Percentiles rank a stretch among this genome's conserved stretches.
Evolutionary conservation across 2,329 filamentous ascomycete species (phyloP).

Genomic region (Penicillium janthinellum): DNA sequence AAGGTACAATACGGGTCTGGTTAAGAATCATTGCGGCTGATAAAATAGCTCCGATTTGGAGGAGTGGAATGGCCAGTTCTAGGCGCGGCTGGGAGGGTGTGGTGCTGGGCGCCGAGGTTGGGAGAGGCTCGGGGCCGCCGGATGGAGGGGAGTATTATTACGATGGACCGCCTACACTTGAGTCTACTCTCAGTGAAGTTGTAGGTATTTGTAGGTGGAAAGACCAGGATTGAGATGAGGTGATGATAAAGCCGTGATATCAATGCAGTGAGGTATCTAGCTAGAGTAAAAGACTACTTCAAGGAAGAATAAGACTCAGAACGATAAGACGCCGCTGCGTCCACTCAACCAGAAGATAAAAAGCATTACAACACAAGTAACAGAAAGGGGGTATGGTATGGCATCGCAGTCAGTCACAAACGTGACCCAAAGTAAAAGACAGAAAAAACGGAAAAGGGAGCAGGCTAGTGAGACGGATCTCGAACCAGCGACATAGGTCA

Average conservation of each 20-base stretch:
- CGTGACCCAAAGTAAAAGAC: background rate
- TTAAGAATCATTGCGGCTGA: conserved; percentile 13
- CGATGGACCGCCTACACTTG: background rate
- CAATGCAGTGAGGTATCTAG: conserved; percentile 22
- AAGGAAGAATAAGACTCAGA: background rate
- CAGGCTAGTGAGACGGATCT: conserved; percentile 1
- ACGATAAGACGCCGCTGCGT: conserved; percentile 4
- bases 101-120: background rate
- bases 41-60: conserved; percentile 14
- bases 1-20: too few species aligned
- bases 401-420: conserved; percentile 15
- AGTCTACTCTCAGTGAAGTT: background rate
- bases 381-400: conserved; percentile 24
- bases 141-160: background rate
- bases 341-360: background rate
- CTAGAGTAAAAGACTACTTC: background rate
- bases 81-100: conserved; percentile 4
- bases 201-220: background rate
- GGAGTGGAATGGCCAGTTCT: conserved; percentile 3
- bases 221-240: background rate
- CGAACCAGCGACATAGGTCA: conserved; percentile 8
- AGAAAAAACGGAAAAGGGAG: background rate
- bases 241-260: conserved; percentile 5
- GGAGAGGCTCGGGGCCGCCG: background rate
- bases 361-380: conserved; percentile 14